Evolutionary conservation across 441 rosid species (phyloP).

Genomic region (Aquilaria agallochum): DNA sequence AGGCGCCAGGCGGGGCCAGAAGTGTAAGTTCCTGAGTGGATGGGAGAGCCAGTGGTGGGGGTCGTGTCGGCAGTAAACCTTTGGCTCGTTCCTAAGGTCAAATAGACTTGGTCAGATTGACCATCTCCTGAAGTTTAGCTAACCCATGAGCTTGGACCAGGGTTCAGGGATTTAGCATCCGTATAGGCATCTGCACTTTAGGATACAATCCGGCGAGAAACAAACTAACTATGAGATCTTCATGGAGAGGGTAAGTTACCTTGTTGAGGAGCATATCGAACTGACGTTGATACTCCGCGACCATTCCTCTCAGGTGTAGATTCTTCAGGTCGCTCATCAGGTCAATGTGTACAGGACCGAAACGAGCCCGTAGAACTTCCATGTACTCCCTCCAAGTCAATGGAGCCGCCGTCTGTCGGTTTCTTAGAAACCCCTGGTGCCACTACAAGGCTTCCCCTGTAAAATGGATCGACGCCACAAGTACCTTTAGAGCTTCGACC

Average conservation of each 20-base stretch:
- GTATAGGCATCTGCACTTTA: too few species aligned
- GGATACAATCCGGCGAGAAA: too few species aligned
- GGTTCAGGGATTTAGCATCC: too few species aligned
- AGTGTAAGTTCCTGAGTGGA: neutral
- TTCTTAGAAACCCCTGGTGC: neutral
- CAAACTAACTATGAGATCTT: too few species aligned
- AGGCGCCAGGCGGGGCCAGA: neutral
- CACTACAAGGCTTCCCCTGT: neutral
- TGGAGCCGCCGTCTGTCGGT: neutral
- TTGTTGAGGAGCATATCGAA: neutral
- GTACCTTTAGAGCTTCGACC: neutral
- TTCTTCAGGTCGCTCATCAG: neutral
- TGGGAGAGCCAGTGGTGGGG: neutral
- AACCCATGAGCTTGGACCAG: too few species aligned
- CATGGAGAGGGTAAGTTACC: too few species aligned
- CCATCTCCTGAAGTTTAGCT: too few species aligned
- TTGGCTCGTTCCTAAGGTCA: neutral
- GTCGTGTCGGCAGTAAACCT: neutral
- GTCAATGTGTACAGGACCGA: neutral
- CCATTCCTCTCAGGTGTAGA: neutral
- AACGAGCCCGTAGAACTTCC: neutral
- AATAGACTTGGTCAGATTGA: too few species aligned
- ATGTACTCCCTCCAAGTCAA: neutral
- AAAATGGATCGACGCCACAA: neutral
- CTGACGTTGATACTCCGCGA: neutral